Evolutionary conservation across 2,329 filamentous ascomycete genomes (phyloP).

Genomic region (Aspergillus sp.): DNA sequence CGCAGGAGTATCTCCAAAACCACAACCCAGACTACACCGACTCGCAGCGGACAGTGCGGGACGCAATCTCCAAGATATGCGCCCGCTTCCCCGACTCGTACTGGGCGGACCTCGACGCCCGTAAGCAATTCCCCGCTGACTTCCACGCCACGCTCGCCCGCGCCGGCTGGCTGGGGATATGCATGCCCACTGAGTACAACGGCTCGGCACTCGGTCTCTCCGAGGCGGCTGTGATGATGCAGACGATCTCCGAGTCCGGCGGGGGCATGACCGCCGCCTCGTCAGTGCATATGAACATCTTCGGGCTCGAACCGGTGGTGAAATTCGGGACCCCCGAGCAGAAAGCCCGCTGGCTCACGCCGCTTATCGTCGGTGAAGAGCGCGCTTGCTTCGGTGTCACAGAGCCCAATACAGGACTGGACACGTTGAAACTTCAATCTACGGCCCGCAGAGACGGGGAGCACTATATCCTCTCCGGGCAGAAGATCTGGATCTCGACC

Average conservation of each 20-base stretch:
- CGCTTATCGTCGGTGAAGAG: constrained; percentile 42
- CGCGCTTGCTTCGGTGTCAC: constrained; percentile 46
- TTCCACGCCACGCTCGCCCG: constrained; percentile 42
- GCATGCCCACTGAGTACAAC: constrained; percentile 44
- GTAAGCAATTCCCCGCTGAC: constrained; percentile 40
- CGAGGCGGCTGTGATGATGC: constrained; percentile 50
- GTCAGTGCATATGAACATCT: constrained; percentile 51
- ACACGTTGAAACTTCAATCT: constrained; percentile 43
- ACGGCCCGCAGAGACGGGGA: constrained; percentile 36
- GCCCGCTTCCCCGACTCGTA: constrained; percentile 43
- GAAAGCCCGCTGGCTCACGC: constrained; percentile 39
- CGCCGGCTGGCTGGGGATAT: constrained; percentile 48
- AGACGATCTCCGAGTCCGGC: constrained; percentile 47
- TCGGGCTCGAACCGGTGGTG: constrained; percentile 46
- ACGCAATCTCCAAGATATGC: constrained; percentile 47
- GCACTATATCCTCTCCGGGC: constrained; percentile 39
- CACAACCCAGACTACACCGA: constrained; percentile 19
- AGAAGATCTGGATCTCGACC: constrained; percentile 49
- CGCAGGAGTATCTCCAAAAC: constrained; percentile 22
- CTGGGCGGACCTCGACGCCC: constrained; percentile 42
- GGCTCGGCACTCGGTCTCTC: constrained; percentile 44
- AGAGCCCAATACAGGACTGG: constrained; percentile 46
- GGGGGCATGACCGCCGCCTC: constrained; percentile 45
- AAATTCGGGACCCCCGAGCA: constrained; percentile 47
- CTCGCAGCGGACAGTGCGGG: constrained; percentile 35